Conservation (phyloP, 1,284 basidiomycete species). For the Cutaneotrichosporon sp. region DNA sequence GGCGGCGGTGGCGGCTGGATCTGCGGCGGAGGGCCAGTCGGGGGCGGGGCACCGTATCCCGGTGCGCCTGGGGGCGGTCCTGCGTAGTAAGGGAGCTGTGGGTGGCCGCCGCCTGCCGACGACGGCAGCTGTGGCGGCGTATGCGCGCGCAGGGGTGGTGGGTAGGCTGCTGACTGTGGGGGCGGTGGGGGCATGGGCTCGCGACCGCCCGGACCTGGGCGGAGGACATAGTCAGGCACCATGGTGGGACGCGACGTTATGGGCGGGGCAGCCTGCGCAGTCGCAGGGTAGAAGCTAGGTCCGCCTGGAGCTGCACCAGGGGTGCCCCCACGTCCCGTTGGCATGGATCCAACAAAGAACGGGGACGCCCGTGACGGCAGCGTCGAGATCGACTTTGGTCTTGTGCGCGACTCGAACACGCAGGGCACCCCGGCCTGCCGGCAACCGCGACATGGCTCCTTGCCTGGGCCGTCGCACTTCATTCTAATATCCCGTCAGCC, state of each 20-base stretch:
- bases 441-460: constrained; percentile 43
- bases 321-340: constrained; percentile 26
- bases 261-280: constrained; percentile 33
- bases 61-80: constrained; percentile 7
- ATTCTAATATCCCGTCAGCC: constrained; percentile 29
- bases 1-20: background rate
- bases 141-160: constrained; percentile 13
- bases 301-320: constrained; percentile 5
- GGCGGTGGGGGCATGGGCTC: constrained; percentile 41
- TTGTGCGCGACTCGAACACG: constrained; percentile 39
- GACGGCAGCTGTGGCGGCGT: constrained; percentile 12
- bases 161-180: constrained; percentile 6
- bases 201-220: constrained; percentile 14
- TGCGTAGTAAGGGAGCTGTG: constrained; percentile 10
- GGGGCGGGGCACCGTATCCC: constrained; percentile 2
- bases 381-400: constrained; percentile 40
- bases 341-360: constrained; percentile 24
- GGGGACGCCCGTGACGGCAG: constrained; percentile 35
- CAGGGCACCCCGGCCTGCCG: constrained; percentile 39
- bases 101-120: constrained; percentile 1
- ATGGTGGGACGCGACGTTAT: constrained; percentile 30
- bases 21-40: background rate
- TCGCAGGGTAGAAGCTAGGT: constrained; percentile 30
- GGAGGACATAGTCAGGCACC: constrained; percentile 26
- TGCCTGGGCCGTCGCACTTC: constrained; percentile 45